Evolutionary conservation across 495 filamentous ascomycete genomes (phyloP), one percentile per base, ranked within the genome.

Genomic region (Trichoderma gamsii): DNA sequence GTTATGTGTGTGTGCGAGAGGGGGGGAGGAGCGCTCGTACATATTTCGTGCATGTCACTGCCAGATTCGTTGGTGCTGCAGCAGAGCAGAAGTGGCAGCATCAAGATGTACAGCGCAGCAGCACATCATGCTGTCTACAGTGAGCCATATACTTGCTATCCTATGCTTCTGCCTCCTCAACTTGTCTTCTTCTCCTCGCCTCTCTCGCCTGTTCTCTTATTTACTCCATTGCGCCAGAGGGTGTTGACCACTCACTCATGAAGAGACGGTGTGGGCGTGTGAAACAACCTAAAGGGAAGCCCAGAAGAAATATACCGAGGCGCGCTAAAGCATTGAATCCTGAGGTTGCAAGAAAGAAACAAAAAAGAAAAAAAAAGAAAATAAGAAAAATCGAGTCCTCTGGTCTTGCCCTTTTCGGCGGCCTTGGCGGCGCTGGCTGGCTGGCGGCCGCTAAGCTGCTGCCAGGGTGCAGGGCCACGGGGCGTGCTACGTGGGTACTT

Each of bases 361-460:
- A 9, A 4, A 52, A 52, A 21, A 52, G 6, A 23, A 52, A 21
- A 52, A 52, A 23, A 25, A 8, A 6, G 21, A 23, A 21, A 21
- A 21, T 21, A 18, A 32, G 12, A 61, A 32, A 61, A 32, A 61
- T 29, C 29, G 29, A 61, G 56, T 16, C 56, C 13, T 61, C 25
- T 3, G 8, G 56, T 61, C 56, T 61, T 61, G 56, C 56, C 56
- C 23, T 23, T 29, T 61, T 61, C 23, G 56, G 56, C 27, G 11
- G 9, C 56, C 27, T 11, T 61, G 56, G 56, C 56, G 0, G 56
- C 56, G 56, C 56, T 61, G 56, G 56, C 23, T 61, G 56, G 56
- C 56, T 61, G 56, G 56, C 56, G 56, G 56, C 56, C 56, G 56
- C 56, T 25, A 61, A 61, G 29, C 29, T 29, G 29, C 29, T 29